Evolutionary conservation across 495 filamentous ascomycete species (phyloP).

Genomic region (Trichoderma reesei): DNA sequence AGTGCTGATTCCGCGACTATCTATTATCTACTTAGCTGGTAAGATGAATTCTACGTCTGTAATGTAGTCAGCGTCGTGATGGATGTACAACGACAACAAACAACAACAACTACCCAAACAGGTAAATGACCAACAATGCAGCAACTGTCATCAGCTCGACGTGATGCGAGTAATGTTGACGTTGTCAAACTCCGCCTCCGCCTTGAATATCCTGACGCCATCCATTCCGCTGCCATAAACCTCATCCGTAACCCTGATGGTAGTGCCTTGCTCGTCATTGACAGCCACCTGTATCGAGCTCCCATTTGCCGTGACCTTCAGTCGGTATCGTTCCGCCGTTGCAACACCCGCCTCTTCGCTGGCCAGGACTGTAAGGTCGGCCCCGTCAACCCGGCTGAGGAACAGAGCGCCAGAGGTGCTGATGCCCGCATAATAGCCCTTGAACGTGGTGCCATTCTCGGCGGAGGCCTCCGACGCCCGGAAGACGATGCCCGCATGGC

Average conservation of each 20-base stretch:
- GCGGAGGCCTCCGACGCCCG: constrained; percentile 1
- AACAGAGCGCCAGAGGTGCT: constrained; percentile 13
- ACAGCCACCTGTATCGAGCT: neutral
- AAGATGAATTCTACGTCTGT: too few species aligned
- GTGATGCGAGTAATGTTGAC: constrained; percentile 3
- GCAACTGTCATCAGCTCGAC: neutral
- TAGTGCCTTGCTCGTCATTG: neutral
- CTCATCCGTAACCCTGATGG: neutral
- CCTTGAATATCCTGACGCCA: neutral
- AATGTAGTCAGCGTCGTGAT: too few species aligned
- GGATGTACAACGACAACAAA: too few species aligned
- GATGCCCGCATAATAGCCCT: constrained; percentile 17
- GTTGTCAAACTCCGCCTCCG: neutral
- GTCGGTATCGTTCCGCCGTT: neutral
- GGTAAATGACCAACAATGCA: too few species aligned
- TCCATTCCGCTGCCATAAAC: neutral
- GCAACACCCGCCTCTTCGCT: neutral
- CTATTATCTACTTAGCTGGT: neutral
- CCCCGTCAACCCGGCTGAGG: constrained; percentile 15
- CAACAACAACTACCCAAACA: too few species aligned
- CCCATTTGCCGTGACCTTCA: neutral
- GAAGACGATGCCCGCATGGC: neutral
- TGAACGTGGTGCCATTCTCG: constrained; percentile 10
- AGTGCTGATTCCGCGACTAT: neutral
- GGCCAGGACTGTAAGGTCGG: neutral